Evolutionary conservation across 2,329 filamentous ascomycete genomes (phyloP), one percentile per base, ranked within the genome.

Genomic region (Hirsutella thompsonii): DNA sequence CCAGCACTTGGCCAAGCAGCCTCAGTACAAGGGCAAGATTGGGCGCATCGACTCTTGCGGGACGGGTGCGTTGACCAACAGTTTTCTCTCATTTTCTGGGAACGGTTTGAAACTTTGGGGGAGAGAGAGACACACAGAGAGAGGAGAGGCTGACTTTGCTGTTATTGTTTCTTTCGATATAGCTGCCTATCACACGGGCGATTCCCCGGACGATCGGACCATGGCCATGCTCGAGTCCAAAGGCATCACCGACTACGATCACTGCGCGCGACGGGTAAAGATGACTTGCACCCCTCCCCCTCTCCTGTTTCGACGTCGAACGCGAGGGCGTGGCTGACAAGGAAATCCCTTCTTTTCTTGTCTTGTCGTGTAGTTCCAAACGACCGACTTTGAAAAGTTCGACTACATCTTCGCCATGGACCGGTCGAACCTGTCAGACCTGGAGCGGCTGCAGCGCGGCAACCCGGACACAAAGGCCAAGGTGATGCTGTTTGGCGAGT

Each of bases 331-430:
- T n/a, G n/a, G n/a, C n/a, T n/a, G n/a, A n/a, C n/a, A n/a, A n/a
- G n/a, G n/a, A n/a, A n/a, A n/a, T n/a, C n/a, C n/a, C n/a, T n/a
- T n/a, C n/a, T n/a, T n/a, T n/a, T n/a, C n/a, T n/a, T n/a, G n/a
- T n/a, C n/a, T 29, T 29, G 41, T 18, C 14, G 10, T 5, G 36
- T 20, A 77, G 72, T 59, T 80, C 38, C 63, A 65, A 4, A 61
- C 69, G 1, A 71, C 73, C 39, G 92, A 98, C 61, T 93, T 96
- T 52, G 67, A 79, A 42, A 70, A 73, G 14, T 96, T 95, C 55
- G 87, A 96, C 61, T 96, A 94, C 63, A 79, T 98, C 45, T 79
- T 98, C 43, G 89, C 85, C 45, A 98, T 98, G 92, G 92, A 98
- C 57, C 70, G 76, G 38, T 76, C 79, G 36, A 96, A 96, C 58